Base-by-base conservation (phyloP, 352 stramenopile genomes). In the Globisporangium camurandrum region DNA sequence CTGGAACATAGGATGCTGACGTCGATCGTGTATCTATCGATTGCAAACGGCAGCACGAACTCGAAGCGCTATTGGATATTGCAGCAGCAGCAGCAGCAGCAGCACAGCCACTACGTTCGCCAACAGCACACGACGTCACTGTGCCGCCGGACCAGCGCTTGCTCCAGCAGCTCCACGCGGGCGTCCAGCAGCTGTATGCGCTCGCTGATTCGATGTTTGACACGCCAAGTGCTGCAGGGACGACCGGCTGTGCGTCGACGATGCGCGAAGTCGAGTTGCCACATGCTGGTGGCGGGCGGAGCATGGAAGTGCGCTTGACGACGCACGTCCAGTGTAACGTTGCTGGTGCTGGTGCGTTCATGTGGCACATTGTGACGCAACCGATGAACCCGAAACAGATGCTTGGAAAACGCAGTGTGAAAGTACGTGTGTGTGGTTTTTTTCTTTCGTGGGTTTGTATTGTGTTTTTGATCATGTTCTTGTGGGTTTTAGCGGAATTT, bases 301-400 rank as follows among this genome's bases (percentile, higher is more conserved):
- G 30, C 11, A 27, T 59, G 24, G 50, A 59, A 43, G 23, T 46
- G 20, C 27, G 14, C 11, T 40, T 23, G 14, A 28, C 5, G n/a
- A 16, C 34, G 14, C 28, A 14, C n/a, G 33, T 47, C n/a, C 23
- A 19, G 34, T 67, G 30, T 12, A 11, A 1, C 23, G 24, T 57
- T 3, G 39, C 23, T 57, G 60, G 52, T 42, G 53, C 14, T 46
- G 38, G 42, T 20, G n/a, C 39, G 10, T 2, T 19, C 27, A 12
- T 24, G 39, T 22, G 55, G 45, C 27, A 43, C 40, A 17, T 51
- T 43, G 16, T 46, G 56, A 16, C 51, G 55, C 0, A 60, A 17
- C 28, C 30, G n/a, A 14, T 20, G 39, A 5, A 34, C 34, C 1
- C 14, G 1, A 2, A 20, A 1, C n/a, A 27, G 14, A 16, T 28